A percentile compares a stretch with the other conserved stretches of the same genome.
Conservation (phyloP, 176 grass and related monocot genomes). For the Chrysopogon serrulatus region DNA sequence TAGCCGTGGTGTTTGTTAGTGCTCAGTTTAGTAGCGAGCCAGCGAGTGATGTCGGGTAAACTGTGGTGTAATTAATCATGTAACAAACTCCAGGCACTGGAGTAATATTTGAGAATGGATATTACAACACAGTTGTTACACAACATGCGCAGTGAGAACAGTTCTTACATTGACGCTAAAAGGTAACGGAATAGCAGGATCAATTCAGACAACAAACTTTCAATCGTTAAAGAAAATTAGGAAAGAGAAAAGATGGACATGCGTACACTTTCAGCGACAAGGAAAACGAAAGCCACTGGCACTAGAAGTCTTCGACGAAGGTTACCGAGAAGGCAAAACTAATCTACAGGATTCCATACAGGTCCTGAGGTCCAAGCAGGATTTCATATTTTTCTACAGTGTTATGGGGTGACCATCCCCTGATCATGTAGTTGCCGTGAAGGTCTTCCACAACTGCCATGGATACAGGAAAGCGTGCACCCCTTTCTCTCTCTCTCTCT, state of each 20-base stretch:
- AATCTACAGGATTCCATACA: background rate
- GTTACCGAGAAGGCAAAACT: background rate
- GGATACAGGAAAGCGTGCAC: background rate
- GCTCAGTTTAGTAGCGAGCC: background rate
- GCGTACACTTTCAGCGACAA: background rate
- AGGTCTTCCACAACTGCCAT: no score
- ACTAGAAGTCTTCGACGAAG: background rate
- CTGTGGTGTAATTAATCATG: background rate
- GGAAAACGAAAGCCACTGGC: no score
- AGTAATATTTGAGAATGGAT: background rate
- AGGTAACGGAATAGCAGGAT: background rate
- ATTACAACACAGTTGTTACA: background rate
- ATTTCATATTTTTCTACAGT: conserved; percentile 1
- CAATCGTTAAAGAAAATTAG: background rate
- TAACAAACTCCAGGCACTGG: background rate
- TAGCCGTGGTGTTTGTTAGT: background rate
- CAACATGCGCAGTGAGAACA: background rate
- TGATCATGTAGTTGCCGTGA: no score
- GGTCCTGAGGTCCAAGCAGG: background rate
- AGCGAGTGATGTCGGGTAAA: background rate
- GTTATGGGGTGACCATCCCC: background rate
- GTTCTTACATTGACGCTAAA: background rate
- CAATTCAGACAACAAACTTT: background rate
- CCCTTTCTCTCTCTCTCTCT: background rate
- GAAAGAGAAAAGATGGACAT: background rate